Evolutionary conservation across 148 eudicot species (phyloP).

Genomic region (Dysphania ambrosioides): DNA sequence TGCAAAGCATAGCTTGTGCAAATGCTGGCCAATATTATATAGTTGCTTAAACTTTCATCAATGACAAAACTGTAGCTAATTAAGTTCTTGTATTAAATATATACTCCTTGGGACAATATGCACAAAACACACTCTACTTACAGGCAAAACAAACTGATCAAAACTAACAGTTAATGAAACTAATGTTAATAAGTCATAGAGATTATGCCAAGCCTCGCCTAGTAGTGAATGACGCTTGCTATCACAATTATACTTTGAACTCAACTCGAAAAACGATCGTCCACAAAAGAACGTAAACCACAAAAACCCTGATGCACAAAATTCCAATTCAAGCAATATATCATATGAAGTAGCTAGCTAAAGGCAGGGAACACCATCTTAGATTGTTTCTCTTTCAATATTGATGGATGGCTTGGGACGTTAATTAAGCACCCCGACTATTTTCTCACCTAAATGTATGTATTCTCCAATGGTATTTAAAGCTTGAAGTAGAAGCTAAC

Average conservation of each 20-base stretch:
- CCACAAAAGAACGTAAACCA: not conserved
- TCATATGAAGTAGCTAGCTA: not conserved
- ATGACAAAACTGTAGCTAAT: not conserved
- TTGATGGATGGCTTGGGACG: not conserved
- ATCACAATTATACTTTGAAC: too few species aligned
- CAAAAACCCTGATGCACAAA: not conserved
- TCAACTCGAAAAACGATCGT: too few species aligned
- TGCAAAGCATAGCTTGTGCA: not conserved
- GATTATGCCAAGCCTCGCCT: too few species aligned
- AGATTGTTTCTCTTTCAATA: not conserved
- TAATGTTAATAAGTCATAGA: too few species aligned
- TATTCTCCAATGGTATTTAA: slow-evolving; percentile 2
- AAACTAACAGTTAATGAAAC: not conserved
- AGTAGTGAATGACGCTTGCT: too few species aligned
- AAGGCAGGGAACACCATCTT: not conserved
- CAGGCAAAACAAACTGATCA: not conserved
- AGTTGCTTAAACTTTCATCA: not conserved
- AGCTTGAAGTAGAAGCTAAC: slow-evolving; percentile 21
- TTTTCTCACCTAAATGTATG: slow-evolving; percentile 4
- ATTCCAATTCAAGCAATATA: not conserved
- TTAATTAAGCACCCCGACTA: not conserved
- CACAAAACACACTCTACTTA: not conserved
- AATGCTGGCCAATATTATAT: too few species aligned
- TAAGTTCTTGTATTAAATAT: not conserved
- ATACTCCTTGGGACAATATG: not conserved